Percentiles rank a stretch among this genome's conserved stretches.
Evolutionary conservation across 345 rosid genomes (phyloP).

Genomic region (Salix exigua): DNA sequence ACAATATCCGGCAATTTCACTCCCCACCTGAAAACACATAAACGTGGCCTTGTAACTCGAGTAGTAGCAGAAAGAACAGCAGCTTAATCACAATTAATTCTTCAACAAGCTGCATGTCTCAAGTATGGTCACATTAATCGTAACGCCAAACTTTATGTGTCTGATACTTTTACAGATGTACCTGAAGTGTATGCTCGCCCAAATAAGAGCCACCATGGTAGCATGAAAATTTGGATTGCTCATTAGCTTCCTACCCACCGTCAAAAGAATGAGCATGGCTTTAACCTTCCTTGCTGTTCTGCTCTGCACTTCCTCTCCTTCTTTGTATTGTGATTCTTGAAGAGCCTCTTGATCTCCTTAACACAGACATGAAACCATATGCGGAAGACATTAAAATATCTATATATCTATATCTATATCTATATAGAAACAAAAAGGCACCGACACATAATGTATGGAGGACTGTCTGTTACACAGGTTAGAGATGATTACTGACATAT

Average conservation of each 20-base stretch:
- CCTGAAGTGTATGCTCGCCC: conserved; percentile 86
- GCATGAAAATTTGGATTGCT: conserved; percentile 81
- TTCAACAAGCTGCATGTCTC: too few relatives aligned
- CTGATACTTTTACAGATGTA: conserved; percentile 9
- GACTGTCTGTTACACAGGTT: neutral
- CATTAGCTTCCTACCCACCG: conserved; percentile 64
- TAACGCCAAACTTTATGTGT: neutral
- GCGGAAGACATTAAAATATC: neutral
- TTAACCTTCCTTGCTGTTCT: conserved; percentile 40
- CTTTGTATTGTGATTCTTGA: conserved; percentile 48
- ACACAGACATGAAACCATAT: conserved; percentile 2
- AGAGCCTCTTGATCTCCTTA: conserved; percentile 32
- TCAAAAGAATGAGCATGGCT: conserved; percentile 43
- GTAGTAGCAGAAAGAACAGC: neutral
- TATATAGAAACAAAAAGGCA: neutral
- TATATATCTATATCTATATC: neutral
- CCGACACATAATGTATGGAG: neutral
- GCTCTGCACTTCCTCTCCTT: conserved; percentile 37
- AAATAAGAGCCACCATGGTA: conserved; percentile 56
- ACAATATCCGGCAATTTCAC: conserved; percentile 62
- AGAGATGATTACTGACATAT: neutral
- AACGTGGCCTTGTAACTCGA: neutral
- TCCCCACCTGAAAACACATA: conserved; percentile 47
- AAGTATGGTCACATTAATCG: too few relatives aligned
- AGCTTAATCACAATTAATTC: neutral